Base-by-base conservation (phyloP, 1,284 basidiomycete species). In the Pascua sp. region DNA sequence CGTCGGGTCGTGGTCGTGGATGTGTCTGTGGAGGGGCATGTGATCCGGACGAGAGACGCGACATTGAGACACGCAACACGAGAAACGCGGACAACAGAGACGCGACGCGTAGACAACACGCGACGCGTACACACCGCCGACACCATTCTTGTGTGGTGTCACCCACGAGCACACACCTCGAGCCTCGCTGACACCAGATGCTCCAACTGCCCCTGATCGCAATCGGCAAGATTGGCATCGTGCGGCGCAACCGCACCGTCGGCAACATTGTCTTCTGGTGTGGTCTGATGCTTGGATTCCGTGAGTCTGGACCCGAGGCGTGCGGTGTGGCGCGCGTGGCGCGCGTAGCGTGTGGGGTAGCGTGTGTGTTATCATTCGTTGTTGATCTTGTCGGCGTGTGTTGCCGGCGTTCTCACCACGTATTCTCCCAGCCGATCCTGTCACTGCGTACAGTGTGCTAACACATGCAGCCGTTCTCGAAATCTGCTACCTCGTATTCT, bases 121-220 rank as follows among this genome's bases (percentile, higher is more conserved):
- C 7, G 24, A 32, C 7, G 24, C 24, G 24, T 32, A 32, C 24
- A 32, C 24, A n/a, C n/a, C n/a, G n/a, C n/a, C n/a, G n/a, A n/a
- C n/a, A n/a, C n/a, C n/a, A n/a, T n/a, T n/a, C n/a, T n/a, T n/a
- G n/a, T 15, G 9, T 10, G 12, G 5, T 18, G 16, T 32, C 24
- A 32, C 7, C 24, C 24, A 32, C 24, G 24, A 32, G 24, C 24
- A 32, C 24, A 41, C 43, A 15, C n/a, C 5, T 8, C 15, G 2
- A 16, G 5, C 5, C 17, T 9, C 32, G 38, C 56, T 58, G 16
- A 56, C 53, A 37, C 15, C 80, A 94, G 84, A 86, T 98, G 78
- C 83, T 86, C 18, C 95, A 98, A 79, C 84, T 98, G 16, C 95
- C 95, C 1, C 81, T 98, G 64, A 98, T 98, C 62, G 81, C 88